Evolutionary conservation across 768 basidiomycete genomes (phyloP).

Genomic region (Lentinula sp.): DNA sequence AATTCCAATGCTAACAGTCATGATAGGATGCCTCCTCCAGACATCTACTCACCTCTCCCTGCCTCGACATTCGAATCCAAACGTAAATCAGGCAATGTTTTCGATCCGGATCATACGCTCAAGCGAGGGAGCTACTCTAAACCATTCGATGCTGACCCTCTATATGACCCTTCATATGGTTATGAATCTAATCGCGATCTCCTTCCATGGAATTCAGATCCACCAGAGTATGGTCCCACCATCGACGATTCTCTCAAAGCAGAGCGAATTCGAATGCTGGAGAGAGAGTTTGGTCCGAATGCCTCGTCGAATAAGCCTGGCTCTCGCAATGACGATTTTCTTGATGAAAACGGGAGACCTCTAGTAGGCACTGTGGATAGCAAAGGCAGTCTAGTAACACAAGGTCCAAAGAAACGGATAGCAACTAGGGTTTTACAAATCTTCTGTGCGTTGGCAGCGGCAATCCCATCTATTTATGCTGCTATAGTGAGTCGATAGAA

Average conservation of each 20-base stretch:
- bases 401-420: constrained; percentile 56
- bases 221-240: constrained; percentile 32
- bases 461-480: constrained; percentile 54
- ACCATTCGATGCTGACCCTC: constrained; percentile 15
- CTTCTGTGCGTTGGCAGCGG: constrained; percentile 43
- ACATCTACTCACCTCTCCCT: constrained; percentile 14
- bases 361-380: constrained; percentile 53
- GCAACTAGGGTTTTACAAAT: constrained; percentile 42
- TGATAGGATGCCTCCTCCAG: constrained; percentile 15
- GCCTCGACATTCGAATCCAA: constrained; percentile 9
- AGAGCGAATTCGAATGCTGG: constrained; percentile 66
- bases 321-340: constrained; percentile 19
- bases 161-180: constrained; percentile 28
- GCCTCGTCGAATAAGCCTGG: constrained; percentile 20
- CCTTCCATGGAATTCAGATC: constrained; percentile 50
- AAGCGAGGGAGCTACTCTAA: constrained; percentile 22
- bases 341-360: constrained; percentile 42
- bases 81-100: constrained; percentile 18
- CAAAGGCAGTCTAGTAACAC: constrained; percentile 54
- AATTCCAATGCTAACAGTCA: constrained; percentile 13
- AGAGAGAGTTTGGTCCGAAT: constrained; percentile 57
- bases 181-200: constrained; percentile 36
- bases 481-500: constrained; percentile 41
- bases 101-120: constrained; percentile 23
- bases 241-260: constrained; percentile 52